Conservation (phyloP, 768 basidiomycete genomes). For the Termitomyces sp. region DNA sequence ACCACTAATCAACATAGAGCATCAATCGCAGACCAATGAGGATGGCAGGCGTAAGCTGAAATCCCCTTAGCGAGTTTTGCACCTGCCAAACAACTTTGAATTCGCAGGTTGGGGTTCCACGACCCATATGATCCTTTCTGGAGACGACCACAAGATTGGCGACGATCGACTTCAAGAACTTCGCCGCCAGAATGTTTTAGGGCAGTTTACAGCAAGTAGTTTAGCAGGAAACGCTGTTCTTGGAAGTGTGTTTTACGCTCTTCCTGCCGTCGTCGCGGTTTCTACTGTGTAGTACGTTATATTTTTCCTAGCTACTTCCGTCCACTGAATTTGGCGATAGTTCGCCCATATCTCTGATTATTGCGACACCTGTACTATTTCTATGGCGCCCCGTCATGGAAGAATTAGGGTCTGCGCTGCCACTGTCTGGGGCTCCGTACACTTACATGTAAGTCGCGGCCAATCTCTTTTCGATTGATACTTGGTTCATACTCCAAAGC, state of each 20-base stretch:
- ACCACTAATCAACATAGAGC: too few relatives aligned
- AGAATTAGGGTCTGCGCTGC: too few relatives aligned
- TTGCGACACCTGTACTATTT: too few relatives aligned
- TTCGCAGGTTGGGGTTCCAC: not conserved
- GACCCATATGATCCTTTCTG: not conserved
- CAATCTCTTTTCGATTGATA: too few relatives aligned
- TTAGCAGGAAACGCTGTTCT: slow-evolving; percentile 67
- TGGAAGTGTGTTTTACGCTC: slow-evolving; percentile 66
- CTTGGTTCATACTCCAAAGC: too few relatives aligned
- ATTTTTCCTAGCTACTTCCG: not conserved
- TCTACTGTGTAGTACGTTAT: slow-evolving; percentile 57
- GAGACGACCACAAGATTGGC: slow-evolving; percentile 21
- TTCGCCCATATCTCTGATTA: too few relatives aligned
- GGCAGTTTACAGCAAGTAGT: slow-evolving; percentile 62
- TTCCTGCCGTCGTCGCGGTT: slow-evolving; percentile 64
- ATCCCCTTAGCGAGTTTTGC: not conserved
- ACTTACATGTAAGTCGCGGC: too few relatives aligned
- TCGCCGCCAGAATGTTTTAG: slow-evolving; percentile 43
- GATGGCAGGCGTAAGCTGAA: not conserved
- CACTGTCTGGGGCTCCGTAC: too few relatives aligned
- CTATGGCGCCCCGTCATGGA: too few relatives aligned
- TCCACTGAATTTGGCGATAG: not conserved
- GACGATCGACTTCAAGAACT: slow-evolving; percentile 27
- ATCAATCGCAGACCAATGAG: not conserved
- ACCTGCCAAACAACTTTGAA: not conserved